phyloP scores from a whole-genome alignment of 345 rosid genomes.

The Populus alba region DNA sequence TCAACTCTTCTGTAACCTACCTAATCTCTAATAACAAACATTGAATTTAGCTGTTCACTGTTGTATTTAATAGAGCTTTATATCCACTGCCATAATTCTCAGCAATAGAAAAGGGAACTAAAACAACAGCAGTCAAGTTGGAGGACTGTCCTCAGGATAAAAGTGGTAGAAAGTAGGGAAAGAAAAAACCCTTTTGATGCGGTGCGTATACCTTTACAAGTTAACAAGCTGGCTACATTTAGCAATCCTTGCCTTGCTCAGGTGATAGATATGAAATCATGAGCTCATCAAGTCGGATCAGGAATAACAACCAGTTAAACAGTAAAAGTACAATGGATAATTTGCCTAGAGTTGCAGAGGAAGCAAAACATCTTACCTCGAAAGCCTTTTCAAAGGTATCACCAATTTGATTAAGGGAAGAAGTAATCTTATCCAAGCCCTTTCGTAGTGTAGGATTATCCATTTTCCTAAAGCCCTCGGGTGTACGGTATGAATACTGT shows the following conservation, averaged over 20 bases:
- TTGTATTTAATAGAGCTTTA: neutral
- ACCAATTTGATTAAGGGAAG: slow-evolving; percentile 81
- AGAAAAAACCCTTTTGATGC: neutral
- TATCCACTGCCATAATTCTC: neutral
- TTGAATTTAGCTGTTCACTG: neutral
- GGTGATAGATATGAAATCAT: neutral
- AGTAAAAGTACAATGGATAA: neutral
- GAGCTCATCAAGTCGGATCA: neutral
- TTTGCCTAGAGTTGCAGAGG: neutral
- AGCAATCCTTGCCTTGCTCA: neutral
- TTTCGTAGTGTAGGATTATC: slow-evolving; percentile 67
- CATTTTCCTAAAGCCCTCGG: slow-evolving; percentile 49
- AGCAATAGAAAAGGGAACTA: neutral
- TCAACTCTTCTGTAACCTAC: neutral
- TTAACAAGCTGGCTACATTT: neutral
- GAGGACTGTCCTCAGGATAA: neutral
- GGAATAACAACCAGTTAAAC: neutral
- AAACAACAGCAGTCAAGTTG: neutral
- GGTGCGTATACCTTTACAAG: neutral
- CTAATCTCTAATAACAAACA: neutral
- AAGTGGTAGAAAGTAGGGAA: neutral
- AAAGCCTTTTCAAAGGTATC: slow-evolving; percentile 86
- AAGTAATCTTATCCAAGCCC: slow-evolving; percentile 66
- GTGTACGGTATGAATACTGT: slow-evolving; percentile 31
- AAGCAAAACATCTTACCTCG: slow-evolving; percentile 40